Evolutionary conservation across 140 eudicot genomes (phyloP).

Genomic region (Flaveria floridana): DNA sequence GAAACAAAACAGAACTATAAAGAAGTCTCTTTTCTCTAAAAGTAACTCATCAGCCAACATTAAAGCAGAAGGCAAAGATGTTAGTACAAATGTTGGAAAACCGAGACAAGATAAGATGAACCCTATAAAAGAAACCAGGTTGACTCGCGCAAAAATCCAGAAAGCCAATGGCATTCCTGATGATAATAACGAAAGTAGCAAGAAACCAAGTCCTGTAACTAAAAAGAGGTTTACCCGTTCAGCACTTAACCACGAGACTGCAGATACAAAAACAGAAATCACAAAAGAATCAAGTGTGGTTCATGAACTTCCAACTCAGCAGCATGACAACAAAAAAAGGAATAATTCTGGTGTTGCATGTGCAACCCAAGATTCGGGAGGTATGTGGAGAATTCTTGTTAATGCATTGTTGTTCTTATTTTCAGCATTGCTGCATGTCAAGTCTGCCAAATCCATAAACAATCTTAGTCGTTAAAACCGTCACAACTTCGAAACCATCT

Average conservation of each 20-base stretch:
- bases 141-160: slow-evolving; percentile 41
- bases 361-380: slow-evolving; percentile 32
- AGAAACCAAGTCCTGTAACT: slow-evolving; percentile 20
- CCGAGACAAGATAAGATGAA: slow-evolving; percentile 22
- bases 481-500: neutral
- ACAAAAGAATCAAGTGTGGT: slow-evolving; percentile 19
- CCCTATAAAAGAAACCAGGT: slow-evolving; percentile 29
- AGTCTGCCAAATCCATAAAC: neutral
- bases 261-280: slow-evolving; percentile 23
- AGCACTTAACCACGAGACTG: slow-evolving; percentile 24
- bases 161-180: slow-evolving; percentile 24
- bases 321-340: slow-evolving; percentile 29
- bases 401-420: neutral
- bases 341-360: slow-evolving; percentile 21
- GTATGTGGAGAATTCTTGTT: slow-evolving; percentile 22
- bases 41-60: slow-evolving; percentile 16
- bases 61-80: slow-evolving; percentile 19
- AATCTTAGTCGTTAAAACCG: neutral
- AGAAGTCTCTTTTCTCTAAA: slow-evolving; percentile 39
- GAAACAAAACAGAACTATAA: slow-evolving; percentile 30
- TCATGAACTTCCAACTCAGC: slow-evolving; percentile 25
- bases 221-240: slow-evolving; percentile 30
- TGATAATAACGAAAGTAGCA: slow-evolving; percentile 30
- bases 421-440: slow-evolving; percentile 3
- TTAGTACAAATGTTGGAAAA: slow-evolving; percentile 19